phyloP scores from a whole-genome alignment of 345 rosid species.

The Hevea brasiliensis region DNA sequence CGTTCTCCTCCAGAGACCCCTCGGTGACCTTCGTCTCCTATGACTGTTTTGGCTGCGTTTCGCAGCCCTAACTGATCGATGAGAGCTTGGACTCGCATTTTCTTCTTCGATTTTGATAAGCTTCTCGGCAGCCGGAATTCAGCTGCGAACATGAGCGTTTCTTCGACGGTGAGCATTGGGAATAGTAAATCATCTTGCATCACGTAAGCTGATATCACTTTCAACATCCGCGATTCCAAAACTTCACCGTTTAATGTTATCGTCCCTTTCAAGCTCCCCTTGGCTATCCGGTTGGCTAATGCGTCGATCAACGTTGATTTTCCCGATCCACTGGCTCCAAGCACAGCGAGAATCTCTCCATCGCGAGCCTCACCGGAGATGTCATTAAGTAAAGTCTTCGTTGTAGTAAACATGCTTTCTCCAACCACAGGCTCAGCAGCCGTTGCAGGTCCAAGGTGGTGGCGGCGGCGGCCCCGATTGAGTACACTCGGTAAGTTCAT shows the following conservation, averaged over 20 bases:
- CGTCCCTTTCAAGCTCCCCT: constrained; percentile 69
- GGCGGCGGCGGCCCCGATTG: constrained; percentile 4
- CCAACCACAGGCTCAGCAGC: constrained; percentile 39
- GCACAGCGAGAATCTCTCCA: constrained; percentile 87
- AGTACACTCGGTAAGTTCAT: constrained; percentile 38
- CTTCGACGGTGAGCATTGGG: constrained; percentile 91
- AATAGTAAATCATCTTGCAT: constrained; percentile 92
- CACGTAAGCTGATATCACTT: constrained; percentile 87
- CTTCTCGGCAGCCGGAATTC: constrained; percentile 85
- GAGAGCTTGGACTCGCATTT: constrained; percentile 65
- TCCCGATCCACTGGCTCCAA: constrained; percentile 93
- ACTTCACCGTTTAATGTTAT: constrained; percentile 68
- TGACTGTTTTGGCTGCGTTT: constrained; percentile 79
- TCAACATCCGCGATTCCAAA: constrained; percentile 69
- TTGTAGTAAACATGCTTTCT: constrained; percentile 38
- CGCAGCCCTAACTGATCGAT: constrained; percentile 85
- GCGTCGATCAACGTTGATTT: constrained; percentile 86
- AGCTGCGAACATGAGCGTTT: constrained; percentile 83
- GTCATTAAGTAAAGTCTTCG: constrained; percentile 70
- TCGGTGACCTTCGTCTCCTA: constrained; percentile 95
- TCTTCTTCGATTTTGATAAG: constrained; percentile 73
- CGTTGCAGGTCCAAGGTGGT: constrained; percentile 20
- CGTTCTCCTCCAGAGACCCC: constrained; percentile 96
- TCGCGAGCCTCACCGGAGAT: constrained; percentile 86
- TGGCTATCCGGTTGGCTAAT: constrained; percentile 78